These are phyloP conservation scores for Neckera pumila DNA, from an alignment of 225 moss, liverwort and hornwort genomes.

Conservation along the genomic window DNA sequence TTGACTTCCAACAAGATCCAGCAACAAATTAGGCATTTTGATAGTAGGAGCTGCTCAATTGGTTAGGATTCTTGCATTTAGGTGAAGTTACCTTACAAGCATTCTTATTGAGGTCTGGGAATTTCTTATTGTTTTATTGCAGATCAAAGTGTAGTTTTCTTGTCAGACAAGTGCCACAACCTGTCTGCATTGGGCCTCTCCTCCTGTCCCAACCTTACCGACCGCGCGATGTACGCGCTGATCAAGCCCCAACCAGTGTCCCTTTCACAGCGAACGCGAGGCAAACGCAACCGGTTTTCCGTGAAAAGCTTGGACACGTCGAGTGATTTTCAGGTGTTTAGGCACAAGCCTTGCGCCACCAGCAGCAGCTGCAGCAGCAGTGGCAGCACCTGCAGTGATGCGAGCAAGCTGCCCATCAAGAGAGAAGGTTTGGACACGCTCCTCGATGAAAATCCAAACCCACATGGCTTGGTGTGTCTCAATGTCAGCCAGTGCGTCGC, in stretches of 20 bases:
- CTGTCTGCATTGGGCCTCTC: constrained; percentile 70
- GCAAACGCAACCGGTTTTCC: constrained; percentile 21
- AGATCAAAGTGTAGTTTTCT: constrained; percentile 78
- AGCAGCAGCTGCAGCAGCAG: constrained; percentile 60
- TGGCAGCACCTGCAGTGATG: constrained; percentile 68
- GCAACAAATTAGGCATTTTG: background rate
- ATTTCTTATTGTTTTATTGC: background rate
- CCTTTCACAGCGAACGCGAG: background rate
- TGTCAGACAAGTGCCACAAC: constrained; percentile 67
- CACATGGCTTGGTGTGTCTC: constrained; percentile 66
- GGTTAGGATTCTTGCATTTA: background rate
- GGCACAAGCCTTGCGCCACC: constrained; percentile 19
- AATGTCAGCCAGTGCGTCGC: constrained; percentile 67
- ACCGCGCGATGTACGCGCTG: constrained; percentile 74
- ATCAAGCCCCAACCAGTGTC: constrained; percentile 36
- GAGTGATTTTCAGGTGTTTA: constrained; percentile 3
- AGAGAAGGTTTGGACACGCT: constrained; percentile 60
- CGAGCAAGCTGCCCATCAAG: constrained; percentile 46
- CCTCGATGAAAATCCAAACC: constrained; percentile 22
- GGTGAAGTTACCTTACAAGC: background rate
- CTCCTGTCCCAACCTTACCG: constrained; percentile 64
- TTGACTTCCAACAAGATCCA: background rate
- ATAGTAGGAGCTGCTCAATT: background rate
- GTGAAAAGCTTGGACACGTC: constrained; percentile 3
- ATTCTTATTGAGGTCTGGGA: background rate